Base-by-base conservation (phyloP, 2,329 filamentous ascomycete genomes). In the Beauveria varroae region DNA sequence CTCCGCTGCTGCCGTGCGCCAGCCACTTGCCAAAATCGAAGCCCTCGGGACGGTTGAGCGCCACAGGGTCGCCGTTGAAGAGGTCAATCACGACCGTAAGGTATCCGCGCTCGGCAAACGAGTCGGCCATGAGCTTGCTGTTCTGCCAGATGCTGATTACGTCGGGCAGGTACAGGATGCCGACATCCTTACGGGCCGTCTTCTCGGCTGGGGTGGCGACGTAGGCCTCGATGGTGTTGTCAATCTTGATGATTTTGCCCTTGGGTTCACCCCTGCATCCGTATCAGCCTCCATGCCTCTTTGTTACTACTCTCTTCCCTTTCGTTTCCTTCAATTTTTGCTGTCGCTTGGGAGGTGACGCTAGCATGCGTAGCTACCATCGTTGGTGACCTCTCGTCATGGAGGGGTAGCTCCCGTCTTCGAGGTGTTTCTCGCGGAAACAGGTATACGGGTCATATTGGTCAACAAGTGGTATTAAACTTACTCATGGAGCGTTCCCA, bases 401-500 rank as follows among this genome's bases (percentile, higher is more conserved):
- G 60, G 41, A 47, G 53, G 47, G 53, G 54, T 44, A 62, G 26
- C 12, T 47, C 5, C 10, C 20, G 10, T 41, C 22, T 18, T 16
- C 5, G 30, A 26, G 28, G 18, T 16, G 41, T 34, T 37, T 52
- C 30, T 18, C 30, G 20, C 50, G 4, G 24, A 8, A n/a, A 18
- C 16, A 41, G 20, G 20, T 18, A 9, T 22, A 26, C 3, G 43
- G 22, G n/a, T 41, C 14, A 43, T 14, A n/a, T 4, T 2, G 26
- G 9, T 18, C 18, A 51, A 12, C 5, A 37, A 28, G 24, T 41
- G 57, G 34, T 16, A 37, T 37, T 10, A 30, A 28, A 75, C 81
- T 69, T 73, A 83, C 81, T 81, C 77, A 66, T 83, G 81, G 69
- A 76, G 79, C 63, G 80, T 72, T 63, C 81, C 82, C 59, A 78